A percentile compares a stretch with the other conserved stretches of the same genome.
These are phyloP conservation scores for Phytopythium cucurbitacearum DNA, from an alignment of 352 stramenopile genomes.

Conservation along the genomic window DNA sequence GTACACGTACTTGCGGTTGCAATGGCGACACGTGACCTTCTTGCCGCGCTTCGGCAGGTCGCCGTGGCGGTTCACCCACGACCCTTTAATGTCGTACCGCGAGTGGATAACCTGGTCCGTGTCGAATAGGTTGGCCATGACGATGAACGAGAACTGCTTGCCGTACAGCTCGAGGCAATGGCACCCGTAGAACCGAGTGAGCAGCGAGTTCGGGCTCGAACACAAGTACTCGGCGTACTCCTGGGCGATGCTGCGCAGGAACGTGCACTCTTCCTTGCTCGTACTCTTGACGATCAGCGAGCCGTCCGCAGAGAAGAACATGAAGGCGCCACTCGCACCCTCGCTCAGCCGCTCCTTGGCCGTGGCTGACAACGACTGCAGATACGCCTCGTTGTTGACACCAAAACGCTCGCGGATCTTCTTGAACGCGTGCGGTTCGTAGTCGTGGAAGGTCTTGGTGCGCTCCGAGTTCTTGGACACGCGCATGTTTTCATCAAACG, in stretches of 20 bases:
- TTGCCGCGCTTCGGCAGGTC: slow-evolving; percentile 82
- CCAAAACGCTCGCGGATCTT: slow-evolving; percentile 85
- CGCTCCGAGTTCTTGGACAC: slow-evolving; percentile 67
- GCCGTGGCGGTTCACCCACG: slow-evolving; percentile 84
- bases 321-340: slow-evolving; percentile 87
- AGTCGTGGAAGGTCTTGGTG: slow-evolving; percentile 88
- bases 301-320: slow-evolving; percentile 89
- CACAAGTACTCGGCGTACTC: slow-evolving; percentile 87
- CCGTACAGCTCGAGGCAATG: slow-evolving; percentile 89
- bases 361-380: slow-evolving; percentile 78
- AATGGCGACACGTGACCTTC: slow-evolving; percentile 87
- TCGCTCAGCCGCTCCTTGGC: slow-evolving; percentile 87
- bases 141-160: slow-evolving; percentile 90
- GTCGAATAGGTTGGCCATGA: slow-evolving; percentile 92
- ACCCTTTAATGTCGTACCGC: slow-evolving; percentile 90
- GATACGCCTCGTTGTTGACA: slow-evolving; percentile 81
- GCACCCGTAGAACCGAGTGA: slow-evolving; percentile 90
- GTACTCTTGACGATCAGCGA: slow-evolving; percentile 91
- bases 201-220: slow-evolving; percentile 75
- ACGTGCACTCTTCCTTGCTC: slow-evolving; percentile 82
- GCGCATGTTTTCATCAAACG: slow-evolving; percentile 72
- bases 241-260: slow-evolving; percentile 82
- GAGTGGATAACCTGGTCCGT: slow-evolving; percentile 85
- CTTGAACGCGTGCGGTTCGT: slow-evolving; percentile 85
- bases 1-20: slow-evolving; percentile 83